Evolutionary conservation across 164 flowering plant species (phyloP).

Genomic region (Macadamia integrifolia): DNA sequence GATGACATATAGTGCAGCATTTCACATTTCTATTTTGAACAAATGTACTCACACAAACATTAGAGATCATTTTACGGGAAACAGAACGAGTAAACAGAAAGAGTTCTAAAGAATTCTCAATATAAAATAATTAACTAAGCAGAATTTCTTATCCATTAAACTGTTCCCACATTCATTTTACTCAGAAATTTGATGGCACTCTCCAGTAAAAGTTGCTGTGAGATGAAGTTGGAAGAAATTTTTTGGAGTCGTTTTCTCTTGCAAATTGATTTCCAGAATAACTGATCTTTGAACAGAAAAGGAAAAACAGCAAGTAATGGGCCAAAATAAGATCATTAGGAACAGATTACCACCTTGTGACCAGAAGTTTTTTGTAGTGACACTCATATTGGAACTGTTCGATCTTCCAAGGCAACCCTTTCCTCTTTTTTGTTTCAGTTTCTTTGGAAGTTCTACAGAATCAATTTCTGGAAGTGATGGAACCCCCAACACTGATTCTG

Average conservation of each 20-base stretch:
- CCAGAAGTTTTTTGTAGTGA: constrained; percentile 15
- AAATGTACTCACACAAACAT: background rate
- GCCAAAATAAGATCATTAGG: background rate
- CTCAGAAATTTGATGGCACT: background rate
- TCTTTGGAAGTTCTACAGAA: constrained; percentile 20
- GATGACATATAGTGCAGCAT: no score
- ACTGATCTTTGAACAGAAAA: background rate
- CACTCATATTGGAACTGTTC: constrained; percentile 18
- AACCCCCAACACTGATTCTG: constrained; percentile 24
- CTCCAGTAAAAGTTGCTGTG: background rate
- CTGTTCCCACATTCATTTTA: background rate
- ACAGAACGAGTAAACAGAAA: background rate
- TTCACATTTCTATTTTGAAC: background rate
- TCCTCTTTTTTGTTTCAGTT: constrained; percentile 24
- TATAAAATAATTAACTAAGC: background rate
- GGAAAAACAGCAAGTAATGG: background rate
- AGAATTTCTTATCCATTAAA: background rate
- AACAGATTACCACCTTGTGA: constrained; percentile 28
- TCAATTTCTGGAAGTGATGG: constrained; percentile 32
- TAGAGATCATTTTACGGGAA: no score
- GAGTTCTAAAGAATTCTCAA: background rate
- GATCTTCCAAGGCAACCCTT: constrained; percentile 19
- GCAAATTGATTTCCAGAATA: background rate
- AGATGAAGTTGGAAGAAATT: background rate
- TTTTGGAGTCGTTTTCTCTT: background rate